A percentile compares a stretch with the other conserved stretches of the same genome.
Conservation (phyloP, 2,329 filamentous ascomycete species). For the Pseudogymnoascus sp. region DNA sequence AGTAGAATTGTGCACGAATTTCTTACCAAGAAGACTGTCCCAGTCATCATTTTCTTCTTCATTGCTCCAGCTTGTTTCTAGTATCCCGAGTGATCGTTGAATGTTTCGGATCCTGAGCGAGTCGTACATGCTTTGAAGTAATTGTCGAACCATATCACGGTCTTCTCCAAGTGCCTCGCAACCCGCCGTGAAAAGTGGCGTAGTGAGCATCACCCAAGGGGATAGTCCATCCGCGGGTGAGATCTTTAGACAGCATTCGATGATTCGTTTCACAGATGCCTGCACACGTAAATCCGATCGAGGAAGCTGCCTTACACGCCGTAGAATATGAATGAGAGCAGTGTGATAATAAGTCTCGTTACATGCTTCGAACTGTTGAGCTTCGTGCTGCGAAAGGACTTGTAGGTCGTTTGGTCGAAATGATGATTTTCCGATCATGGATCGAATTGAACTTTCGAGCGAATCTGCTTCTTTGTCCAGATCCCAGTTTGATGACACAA, state of each 20-base stretch:
- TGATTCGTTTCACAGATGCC: conserved; percentile 25
- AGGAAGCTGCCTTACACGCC: conserved; percentile 28
- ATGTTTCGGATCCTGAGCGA: conserved; percentile 34
- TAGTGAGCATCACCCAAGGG: conserved; percentile 35
- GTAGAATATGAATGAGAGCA: conserved; percentile 34
- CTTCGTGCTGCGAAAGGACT: conserved; percentile 13
- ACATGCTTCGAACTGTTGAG: conserved; percentile 31
- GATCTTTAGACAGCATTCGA: conserved; percentile 32
- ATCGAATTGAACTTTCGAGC: conserved; percentile 28
- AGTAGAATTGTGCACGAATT: background rate
- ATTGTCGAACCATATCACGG: conserved; percentile 25
- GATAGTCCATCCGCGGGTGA: conserved; percentile 31
- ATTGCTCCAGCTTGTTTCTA: conserved; percentile 30
- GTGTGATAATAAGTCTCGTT: conserved; percentile 36
- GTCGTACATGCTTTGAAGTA: conserved; percentile 30
- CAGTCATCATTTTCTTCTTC: conserved; percentile 29
- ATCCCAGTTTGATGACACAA: conserved; percentile 18
- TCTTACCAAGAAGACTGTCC: conserved; percentile 31
- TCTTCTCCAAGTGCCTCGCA: conserved; percentile 32
- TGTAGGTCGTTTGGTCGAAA: conserved; percentile 22
- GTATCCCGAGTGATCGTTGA: conserved; percentile 31
- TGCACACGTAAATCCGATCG: conserved; percentile 8
- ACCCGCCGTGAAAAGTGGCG: conserved; percentile 35
- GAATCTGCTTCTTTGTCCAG: conserved; percentile 24
- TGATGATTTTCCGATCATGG: conserved; percentile 29